Base-by-base conservation (phyloP, 1,284 basidiomycete species). In the Ceratobasidium theobromae region DNA sequence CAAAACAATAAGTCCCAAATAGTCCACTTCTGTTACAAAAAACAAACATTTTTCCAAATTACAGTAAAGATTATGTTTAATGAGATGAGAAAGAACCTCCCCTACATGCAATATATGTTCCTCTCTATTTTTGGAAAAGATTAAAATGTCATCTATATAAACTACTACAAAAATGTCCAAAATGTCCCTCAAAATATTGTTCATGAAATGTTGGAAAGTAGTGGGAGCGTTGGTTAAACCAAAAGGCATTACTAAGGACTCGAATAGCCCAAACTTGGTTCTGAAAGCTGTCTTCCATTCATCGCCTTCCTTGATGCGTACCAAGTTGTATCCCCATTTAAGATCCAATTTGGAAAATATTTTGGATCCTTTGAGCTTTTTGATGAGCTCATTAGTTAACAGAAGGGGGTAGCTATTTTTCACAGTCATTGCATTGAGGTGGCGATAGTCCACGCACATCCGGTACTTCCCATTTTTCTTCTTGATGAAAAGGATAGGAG, bases 401-500 rank as follows among this genome's bases (percentile, higher is more conserved):
- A 71, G 71, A 0, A 76, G 55, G 1, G 72, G 71, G 54, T 72
- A 70, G 3, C 68, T 46, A 25, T 73, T 70, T 65, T 72, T 72
- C 33, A 68, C 48, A 3, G 74, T 75, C 38, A 74, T 66, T 0
- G 64, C 38, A 66, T 83, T 83, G 27, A 83, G 72, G 3, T 73
- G 72, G 0, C 77, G 71, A 69, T 79, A 84, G 68, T 84, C 78
- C 1, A 81, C 74, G 53, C 78, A 79, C n/a, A 73, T 73, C 0
- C 77, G 70, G 0, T 78, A 68, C 0, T 69, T 58, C 1, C 79
- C 77, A 67, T 78, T 76, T 70, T 82, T 82, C 71, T 82, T 82
- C 53, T 75, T 74, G 33, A 80, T 75, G 67, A 83, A 84, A 0
- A 84, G 74, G 35, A 83, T 71, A 0, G 79, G 79, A 0, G 80